phyloP scores from a whole-genome alignment of 352 stramenopile species.

The Thalassiosira exigua region DNA sequence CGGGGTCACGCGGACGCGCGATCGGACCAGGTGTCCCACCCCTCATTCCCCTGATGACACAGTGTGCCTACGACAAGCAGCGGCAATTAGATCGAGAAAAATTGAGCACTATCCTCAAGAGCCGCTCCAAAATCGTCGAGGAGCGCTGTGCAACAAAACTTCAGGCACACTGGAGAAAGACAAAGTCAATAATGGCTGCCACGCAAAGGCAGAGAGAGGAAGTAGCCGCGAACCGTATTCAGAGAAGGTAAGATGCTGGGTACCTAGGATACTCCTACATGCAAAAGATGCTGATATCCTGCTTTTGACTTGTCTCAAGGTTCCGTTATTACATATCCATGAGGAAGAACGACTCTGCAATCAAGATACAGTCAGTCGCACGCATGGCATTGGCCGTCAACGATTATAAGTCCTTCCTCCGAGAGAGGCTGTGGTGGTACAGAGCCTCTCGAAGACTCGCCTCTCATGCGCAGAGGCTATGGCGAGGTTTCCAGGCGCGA shows the following conservation, averaged over 20 bases:
- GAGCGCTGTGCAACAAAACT: constrained; percentile 44
- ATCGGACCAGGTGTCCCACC: too few relatives aligned
- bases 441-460: constrained; percentile 34
- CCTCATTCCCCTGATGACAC: constrained; percentile 25
- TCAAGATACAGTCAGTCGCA: constrained; percentile 49
- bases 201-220: constrained; percentile 21
- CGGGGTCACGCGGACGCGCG: too few relatives aligned
- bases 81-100: constrained; percentile 32
- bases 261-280: too few relatives aligned
- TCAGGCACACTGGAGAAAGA: constrained; percentile 36
- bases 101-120: constrained; percentile 30
- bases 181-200: constrained; percentile 19
- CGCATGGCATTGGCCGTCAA: constrained; percentile 26
- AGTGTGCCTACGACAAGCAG: constrained; percentile 37
- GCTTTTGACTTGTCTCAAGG: too few relatives aligned
- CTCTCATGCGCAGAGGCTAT: constrained; percentile 36
- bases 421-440: constrained; percentile 49
- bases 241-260: too few relatives aligned
- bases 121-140: constrained; percentile 27
- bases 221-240: constrained; percentile 33
- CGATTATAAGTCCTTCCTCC: constrained; percentile 40
- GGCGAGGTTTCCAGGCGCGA: constrained; percentile 62
- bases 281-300: too few relatives aligned
- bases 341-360: constrained; percentile 30
- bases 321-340: constrained; percentile 25